Conservation (phyloP, 164 flowering plant species). For the Brasenia schreberi region DNA sequence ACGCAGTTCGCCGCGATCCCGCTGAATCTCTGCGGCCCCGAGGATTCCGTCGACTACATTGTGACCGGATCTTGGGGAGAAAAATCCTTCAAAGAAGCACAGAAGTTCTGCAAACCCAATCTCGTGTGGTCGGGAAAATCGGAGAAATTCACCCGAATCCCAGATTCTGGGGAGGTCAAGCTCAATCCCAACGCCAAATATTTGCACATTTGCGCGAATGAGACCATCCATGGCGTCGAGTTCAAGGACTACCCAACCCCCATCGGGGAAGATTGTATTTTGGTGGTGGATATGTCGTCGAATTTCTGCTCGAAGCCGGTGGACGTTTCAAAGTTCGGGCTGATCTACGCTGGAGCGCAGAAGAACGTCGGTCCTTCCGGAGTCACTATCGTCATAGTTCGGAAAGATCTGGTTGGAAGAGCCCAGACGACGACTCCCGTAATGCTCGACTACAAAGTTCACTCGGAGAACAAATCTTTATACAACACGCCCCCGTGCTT, state of each 20-base stretch:
- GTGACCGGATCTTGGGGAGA: slow-evolving; percentile 97
- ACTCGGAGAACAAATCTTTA: slow-evolving; percentile 71
- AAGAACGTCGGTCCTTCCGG: slow-evolving; percentile 95
- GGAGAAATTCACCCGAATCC: slow-evolving; percentile 63
- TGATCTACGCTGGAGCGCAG: slow-evolving; percentile 94
- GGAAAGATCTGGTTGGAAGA: slow-evolving; percentile 63
- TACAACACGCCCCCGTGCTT: slow-evolving; percentile 88
- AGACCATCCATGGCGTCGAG: slow-evolving; percentile 95
- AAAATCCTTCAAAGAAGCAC: slow-evolving; percentile 83
- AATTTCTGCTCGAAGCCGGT: slow-evolving; percentile 30
- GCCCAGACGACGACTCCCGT: slow-evolving; percentile 70
- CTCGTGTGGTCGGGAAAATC: slow-evolving; percentile 85
- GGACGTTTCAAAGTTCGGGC: slow-evolving; percentile 73
- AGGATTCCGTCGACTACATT: slow-evolving; percentile 62
- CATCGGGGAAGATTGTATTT: slow-evolving; percentile 13
- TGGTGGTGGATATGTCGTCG: slow-evolving; percentile 30
- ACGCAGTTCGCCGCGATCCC: slow-evolving; percentile 87
- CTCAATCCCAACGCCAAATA: slow-evolving; percentile 64
- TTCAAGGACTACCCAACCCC: slow-evolving; percentile 63
- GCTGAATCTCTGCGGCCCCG: slow-evolving; percentile 44
- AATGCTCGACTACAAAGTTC: slow-evolving; percentile 96
- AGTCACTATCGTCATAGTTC: slow-evolving; percentile 66
- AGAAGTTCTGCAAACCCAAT: slow-evolving; percentile 53
- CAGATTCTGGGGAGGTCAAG: slow-evolving; percentile 37
- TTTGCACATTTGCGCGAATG: slow-evolving; percentile 91